A percentile compares a stretch with the other conserved stretches of the same genome.
phyloP scores from a whole-genome alignment of 495 filamentous ascomycete species.

The Daldinia grandis region DNA sequence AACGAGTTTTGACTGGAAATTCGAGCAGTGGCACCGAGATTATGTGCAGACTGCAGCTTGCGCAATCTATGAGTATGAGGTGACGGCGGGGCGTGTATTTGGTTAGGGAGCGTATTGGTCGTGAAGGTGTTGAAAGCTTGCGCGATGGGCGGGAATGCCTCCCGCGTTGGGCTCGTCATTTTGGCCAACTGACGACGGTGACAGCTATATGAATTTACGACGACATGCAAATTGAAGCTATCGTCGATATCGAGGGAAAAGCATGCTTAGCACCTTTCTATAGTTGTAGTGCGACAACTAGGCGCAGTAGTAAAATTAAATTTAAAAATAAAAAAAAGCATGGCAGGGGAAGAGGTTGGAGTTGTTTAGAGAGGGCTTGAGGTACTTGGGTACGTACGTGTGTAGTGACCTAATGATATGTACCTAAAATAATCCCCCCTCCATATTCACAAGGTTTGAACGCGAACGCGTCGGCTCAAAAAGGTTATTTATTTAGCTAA shows the following conservation, averaged over 20 bases:
- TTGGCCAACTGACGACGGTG: slow-evolving; percentile 7
- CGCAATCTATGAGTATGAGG: slow-evolving; percentile 61
- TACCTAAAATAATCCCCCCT: not conserved
- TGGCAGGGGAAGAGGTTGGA: slow-evolving; percentile 36
- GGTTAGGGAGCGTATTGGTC: slow-evolving; percentile 25
- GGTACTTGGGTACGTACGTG: slow-evolving; percentile 10
- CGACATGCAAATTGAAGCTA: slow-evolving; percentile 22
- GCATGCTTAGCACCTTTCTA: slow-evolving; percentile 16
- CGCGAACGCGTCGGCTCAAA: slow-evolving; percentile 31
- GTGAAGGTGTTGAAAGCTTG: slow-evolving; percentile 33
- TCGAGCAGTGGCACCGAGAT: slow-evolving; percentile 53
- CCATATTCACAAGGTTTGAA: slow-evolving; percentile 12
- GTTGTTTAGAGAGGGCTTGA: slow-evolving; percentile 3
- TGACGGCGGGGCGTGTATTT: slow-evolving; percentile 51
- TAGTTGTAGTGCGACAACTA: slow-evolving; percentile 23
- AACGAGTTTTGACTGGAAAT: slow-evolving; percentile 53
- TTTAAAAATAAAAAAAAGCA: slow-evolving; percentile 7
- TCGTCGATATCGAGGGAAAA: slow-evolving; percentile 16
- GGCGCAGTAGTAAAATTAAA: not conserved
- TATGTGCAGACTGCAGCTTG: slow-evolving; percentile 66
- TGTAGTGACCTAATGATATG: slow-evolving; percentile 4
- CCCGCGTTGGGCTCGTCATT: slow-evolving; percentile 54
- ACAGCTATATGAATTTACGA: slow-evolving; percentile 6
- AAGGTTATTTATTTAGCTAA: slow-evolving; percentile 29
- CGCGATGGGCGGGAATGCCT: slow-evolving; percentile 39